Evolutionary conservation across 805 yeast species (phyloP).

Genomic region (Candida michaelii): DNA sequence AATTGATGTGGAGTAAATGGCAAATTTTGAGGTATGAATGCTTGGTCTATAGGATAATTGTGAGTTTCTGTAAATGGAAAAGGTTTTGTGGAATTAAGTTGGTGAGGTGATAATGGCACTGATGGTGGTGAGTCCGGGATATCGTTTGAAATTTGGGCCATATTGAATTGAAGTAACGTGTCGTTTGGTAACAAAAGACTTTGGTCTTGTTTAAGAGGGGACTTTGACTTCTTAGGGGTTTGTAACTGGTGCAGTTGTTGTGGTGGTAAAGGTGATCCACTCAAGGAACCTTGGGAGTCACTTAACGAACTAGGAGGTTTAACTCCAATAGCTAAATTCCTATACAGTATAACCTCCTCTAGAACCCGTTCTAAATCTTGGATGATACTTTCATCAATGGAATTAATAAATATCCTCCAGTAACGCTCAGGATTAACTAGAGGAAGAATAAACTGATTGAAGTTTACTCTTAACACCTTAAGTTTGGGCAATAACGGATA

Average conservation of each 20-base stretch:
- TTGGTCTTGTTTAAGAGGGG: background rate
- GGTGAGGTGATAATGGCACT: slow-evolving; percentile 39
- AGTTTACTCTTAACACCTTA: slow-evolving; percentile 51
- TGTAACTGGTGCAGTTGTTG: background rate
- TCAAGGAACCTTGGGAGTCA: background rate
- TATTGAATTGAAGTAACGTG: slow-evolving; percentile 12
- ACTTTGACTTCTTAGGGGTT: background rate
- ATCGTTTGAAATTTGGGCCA: slow-evolving; percentile 22
- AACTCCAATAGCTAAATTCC: slow-evolving; percentile 26
- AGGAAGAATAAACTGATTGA: slow-evolving; percentile 56
- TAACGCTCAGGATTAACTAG: slow-evolving; percentile 73
- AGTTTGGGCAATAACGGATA: slow-evolving; percentile 72
- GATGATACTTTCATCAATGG: slow-evolving; percentile 28
- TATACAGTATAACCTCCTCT: slow-evolving; percentile 39
- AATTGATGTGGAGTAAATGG: background rate
- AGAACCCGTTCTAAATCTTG: slow-evolving; percentile 37
- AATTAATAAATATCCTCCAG: slow-evolving; percentile 55
- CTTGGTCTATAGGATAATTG: background rate
- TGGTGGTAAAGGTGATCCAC: background rate
- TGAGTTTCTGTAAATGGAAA: background rate
- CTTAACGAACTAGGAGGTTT: slow-evolving; percentile 7
- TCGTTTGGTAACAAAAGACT: slow-evolving; percentile 7
- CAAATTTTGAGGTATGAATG: background rate
- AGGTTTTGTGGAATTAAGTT: background rate
- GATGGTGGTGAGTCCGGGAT: slow-evolving; percentile 47